Base-by-base conservation (phyloP, 2,329 filamentous ascomycete genomes). In the Botryotinia calthae region DNA sequence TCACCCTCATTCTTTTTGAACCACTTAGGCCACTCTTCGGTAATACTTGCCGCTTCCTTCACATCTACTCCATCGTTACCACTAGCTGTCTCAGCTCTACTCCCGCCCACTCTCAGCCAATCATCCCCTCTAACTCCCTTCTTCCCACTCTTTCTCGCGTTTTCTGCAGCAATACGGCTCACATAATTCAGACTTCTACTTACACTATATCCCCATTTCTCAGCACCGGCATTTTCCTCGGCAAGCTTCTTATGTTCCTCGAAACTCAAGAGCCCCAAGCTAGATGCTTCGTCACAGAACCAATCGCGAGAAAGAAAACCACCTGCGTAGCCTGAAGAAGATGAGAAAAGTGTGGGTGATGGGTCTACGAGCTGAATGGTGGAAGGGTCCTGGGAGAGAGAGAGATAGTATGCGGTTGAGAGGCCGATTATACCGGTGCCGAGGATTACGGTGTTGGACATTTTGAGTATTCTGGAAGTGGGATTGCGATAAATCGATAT, bases 361-460 rank as follows among this genome's bases (percentile, higher is more conserved):
- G 87, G 83, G 77, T 91, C 89, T 56, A 91, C 75, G 34, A 91
- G 81, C 75, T 89, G 87, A 70, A 91, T 88, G 46, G 84, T 82
- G 31, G 82, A 76, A 7, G 84, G 82, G 63, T 62, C 82, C 79
- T 70, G 83, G 75, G 83, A 83, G 71, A 82, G 81, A 10, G 89
- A 88, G 46, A 95, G 86, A 80, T 92, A 93, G 82, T 91, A 93
- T n/a, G 91, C 90, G 18, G 89, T 91, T 1, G 90, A 89, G 48
- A 88, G 83, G 73, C 91, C 91, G 70, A 93, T 91, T 77, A 93
- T 91, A 63, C 91, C 91, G 62, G 88, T 86, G 72, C 91, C 91
- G 51, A 93, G 81, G 69, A 93, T 92, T 22, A 92, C 85, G 1
- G 88, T 75, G 6, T 46, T 18, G 68, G 68, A 42, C 58, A 63